These are phyloP conservation scores for Candida awuae DNA, from an alignment of 805 yeast species.

Conservation along the genomic window DNA sequence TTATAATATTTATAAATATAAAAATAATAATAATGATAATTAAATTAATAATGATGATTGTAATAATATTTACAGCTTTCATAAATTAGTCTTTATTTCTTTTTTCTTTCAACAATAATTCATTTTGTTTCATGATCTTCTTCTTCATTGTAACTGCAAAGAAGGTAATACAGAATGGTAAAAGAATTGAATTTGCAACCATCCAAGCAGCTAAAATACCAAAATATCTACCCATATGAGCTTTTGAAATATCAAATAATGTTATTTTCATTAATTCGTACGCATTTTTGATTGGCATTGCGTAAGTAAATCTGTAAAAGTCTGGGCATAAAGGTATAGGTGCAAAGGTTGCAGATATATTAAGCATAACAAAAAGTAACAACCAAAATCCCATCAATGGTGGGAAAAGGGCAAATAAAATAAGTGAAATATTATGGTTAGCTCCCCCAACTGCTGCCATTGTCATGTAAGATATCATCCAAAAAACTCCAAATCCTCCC, in stretches of 20 bases:
- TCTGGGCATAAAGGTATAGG: constrained; percentile 51
- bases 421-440: constrained; percentile 54
- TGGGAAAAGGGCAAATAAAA: constrained; percentile 47
- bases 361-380: constrained; percentile 58
- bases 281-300: constrained; percentile 61
- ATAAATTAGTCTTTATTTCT: background rate
- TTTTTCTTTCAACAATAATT: background rate
- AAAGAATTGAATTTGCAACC: constrained; percentile 13
- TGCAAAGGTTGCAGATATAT: constrained; percentile 61
- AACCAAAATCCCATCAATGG: constrained; percentile 67
- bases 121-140: constrained; percentile 10
- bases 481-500: constrained; percentile 65
- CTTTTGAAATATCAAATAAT: constrained; percentile 48
- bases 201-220: constrained; percentile 21
- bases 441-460: constrained; percentile 74
- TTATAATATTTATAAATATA: background rate
- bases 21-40: background rate
- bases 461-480: constrained; percentile 61
- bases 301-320: constrained; percentile 60
- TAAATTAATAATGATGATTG: too few relatives aligned
- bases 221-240: constrained; percentile 28
- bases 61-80: background rate
- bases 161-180: constrained; percentile 37
- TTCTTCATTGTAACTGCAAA: constrained; percentile 12
- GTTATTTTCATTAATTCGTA: constrained; percentile 54